These are phyloP conservation scores for Conoideocrella luteorostrata DNA, from an alignment of 2,329 filamentous ascomycete genomes.

Conservation along the genomic window DNA sequence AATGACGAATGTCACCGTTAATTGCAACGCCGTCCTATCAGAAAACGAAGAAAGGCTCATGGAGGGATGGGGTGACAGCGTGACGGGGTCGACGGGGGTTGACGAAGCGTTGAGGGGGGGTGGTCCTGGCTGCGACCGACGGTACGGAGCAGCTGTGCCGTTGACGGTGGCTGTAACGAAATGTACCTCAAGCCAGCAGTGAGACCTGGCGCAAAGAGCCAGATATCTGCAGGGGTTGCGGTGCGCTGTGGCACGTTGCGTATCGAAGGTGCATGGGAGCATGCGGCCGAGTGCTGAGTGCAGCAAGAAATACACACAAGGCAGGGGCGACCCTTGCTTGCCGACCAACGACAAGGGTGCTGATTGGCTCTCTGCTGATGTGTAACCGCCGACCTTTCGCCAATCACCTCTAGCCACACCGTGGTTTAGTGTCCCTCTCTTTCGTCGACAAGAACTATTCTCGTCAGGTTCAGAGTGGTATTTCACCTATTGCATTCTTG, in stretches of 20 bases:
- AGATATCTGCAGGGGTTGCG: background rate
- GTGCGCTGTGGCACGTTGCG: background rate
- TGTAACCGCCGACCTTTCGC: constrained; percentile 34
- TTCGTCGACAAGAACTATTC: no score
- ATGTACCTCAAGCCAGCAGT: background rate
- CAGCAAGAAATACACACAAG: background rate
- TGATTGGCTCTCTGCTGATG: constrained; percentile 26
- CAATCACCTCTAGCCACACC: constrained; percentile 18
- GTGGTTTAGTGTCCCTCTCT: background rate
- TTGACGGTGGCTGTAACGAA: constrained; percentile 1
- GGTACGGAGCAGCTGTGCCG: no score
- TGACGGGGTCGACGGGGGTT: no score
- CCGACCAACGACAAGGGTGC: constrained; percentile 13
- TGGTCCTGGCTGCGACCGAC: no score
- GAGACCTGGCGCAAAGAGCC: background rate
- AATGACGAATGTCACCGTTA: background rate
- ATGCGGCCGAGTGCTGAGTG: background rate
- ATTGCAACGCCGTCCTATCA: background rate
- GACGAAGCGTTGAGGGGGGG: no score
- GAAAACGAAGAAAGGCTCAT: background rate
- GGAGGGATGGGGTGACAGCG: background rate
- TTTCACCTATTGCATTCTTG: no score
- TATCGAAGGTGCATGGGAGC: background rate
- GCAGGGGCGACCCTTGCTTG: background rate
- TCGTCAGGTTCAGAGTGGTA: no score